Evolutionary conservation across 2,329 filamentous ascomycete species (phyloP).

Genomic region (Colletotrichum siamense): DNA sequence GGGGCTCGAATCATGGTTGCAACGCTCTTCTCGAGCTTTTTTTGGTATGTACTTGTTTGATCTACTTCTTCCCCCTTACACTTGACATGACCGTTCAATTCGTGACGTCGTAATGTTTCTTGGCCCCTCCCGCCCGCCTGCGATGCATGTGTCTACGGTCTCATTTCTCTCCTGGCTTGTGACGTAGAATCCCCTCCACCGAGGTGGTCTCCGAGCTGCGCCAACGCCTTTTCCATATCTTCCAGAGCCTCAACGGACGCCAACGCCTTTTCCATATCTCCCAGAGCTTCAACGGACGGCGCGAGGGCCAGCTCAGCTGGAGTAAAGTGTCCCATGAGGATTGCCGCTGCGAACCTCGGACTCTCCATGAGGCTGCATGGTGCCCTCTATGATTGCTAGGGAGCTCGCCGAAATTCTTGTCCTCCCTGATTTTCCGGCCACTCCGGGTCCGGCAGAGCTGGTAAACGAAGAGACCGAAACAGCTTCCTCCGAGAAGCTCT

Average conservation of each 20-base stretch:
- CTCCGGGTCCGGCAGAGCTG: no score
- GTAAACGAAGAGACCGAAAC: no score
- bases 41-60: neutral
- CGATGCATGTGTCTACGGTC: no score
- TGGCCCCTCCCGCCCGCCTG: no score
- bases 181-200: no score
- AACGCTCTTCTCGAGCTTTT: neutral
- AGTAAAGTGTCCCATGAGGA: conserved; percentile 30
- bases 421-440: conserved; percentile 25
- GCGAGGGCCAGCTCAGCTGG: conserved; percentile 32
- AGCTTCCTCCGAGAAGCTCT: no score
- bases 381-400: conserved; percentile 38
- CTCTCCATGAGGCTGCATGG: conserved; percentile 30
- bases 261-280: no score
- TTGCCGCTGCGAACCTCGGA: conserved; percentile 35
- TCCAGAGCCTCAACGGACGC: conserved; percentile 27
- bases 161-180: no score
- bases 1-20: neutral
- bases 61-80: neutral
- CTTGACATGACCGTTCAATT: neutral
- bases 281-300: neutral
- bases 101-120: neutral
- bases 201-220: conserved; percentile 25
- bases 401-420: conserved; percentile 31
- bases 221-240: conserved; percentile 28